Conservation (phyloP, 1,284 basidiomycete species). For the Rhodotorula sp. region DNA sequence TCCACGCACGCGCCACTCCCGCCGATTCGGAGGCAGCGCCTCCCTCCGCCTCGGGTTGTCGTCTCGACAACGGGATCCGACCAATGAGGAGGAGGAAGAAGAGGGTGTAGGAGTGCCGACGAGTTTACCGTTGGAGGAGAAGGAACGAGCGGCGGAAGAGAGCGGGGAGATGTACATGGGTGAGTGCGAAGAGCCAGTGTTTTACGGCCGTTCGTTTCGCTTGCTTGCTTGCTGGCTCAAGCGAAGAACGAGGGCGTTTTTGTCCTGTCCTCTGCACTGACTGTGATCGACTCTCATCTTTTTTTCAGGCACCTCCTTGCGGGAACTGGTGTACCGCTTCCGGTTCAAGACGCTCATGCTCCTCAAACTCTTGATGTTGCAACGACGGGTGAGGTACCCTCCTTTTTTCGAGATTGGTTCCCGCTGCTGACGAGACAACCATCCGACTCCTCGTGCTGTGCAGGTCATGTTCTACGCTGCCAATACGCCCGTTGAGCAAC, state of each 20-base stretch:
- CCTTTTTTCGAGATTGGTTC: not conserved
- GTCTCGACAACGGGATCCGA: not conserved
- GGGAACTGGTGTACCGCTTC: conserved; percentile 91
- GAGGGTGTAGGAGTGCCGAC: not conserved
- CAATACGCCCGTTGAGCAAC: conserved; percentile 82
- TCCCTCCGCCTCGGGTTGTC: not conserved
- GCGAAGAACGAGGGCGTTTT: not conserved
- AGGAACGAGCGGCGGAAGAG: conserved; percentile 9
- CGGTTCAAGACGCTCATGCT: conserved; percentile 88
- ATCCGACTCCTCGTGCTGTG: not conserved
- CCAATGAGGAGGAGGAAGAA: too few species aligned
- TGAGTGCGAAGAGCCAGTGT: conserved; percentile 43
- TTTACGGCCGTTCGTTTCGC: not conserved
- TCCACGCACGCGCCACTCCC: too few species aligned
- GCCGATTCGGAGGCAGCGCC: not conserved
- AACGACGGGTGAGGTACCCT: conserved; percentile 65
- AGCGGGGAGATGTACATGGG: conserved; percentile 66
- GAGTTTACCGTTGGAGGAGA: conserved; percentile 5
- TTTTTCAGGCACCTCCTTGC: conserved; percentile 72
- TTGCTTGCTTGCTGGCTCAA: not conserved
- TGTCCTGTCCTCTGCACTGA: not conserved
- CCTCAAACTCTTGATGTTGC: conserved; percentile 91
- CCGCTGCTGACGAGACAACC: too few species aligned
- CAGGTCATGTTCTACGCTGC: conserved; percentile 91
- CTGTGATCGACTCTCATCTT: too few species aligned